Base-by-base conservation (phyloP, 768 basidiomycete species). In the Russula olivacea region DNA sequence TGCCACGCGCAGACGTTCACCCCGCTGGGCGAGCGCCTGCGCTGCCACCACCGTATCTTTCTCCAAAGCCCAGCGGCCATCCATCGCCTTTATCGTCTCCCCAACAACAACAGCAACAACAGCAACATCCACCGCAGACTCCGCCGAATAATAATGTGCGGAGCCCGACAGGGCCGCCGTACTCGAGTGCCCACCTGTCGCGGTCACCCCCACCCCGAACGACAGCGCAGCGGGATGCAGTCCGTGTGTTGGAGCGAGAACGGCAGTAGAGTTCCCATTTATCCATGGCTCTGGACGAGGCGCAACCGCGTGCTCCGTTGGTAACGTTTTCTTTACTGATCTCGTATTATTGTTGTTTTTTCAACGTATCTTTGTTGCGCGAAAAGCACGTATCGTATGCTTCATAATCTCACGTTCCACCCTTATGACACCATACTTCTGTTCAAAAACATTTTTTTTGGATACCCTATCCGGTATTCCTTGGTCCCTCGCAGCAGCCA, bases 21-120 rank as follows among this genome's bases (percentile, higher is more conserved):
- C 67, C 65, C 67, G 67, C 67, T 68, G 67, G 67, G 67, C 67
- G 67, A 68, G 61, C 65, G 67, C 61, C 67, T 68, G 67, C 67
- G 67, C 43, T 45, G 19, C 43, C 43, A 19, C 67, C 48, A 34
- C 57, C 49, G 51, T 56, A 51, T 45, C 52, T 14, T 34, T 58
- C 67, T 32, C 61, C 61, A 66, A 66, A 65, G 65, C 67, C 67
- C 67, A 68, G 67, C 67, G 65, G 65, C 51, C 67, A 40, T 50
- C 67, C 36, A 55, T 59, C 52, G 58, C 55, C 54, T 50, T 55
- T 23, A 28, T 58, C 55, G 55, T 64, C 63, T 38, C 58, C 32
- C 43, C 43, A 23, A 28, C 61, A 47, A 21, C 61, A 54, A 17
- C 61, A 45, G 28, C 61, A 53, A 10, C 59, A 50, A 36, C 58